Evolutionary conservation across 441 rosid species (phyloP), one percentile per base, ranked within the genome.

Genomic region (Gossypium davidsonii): DNA sequence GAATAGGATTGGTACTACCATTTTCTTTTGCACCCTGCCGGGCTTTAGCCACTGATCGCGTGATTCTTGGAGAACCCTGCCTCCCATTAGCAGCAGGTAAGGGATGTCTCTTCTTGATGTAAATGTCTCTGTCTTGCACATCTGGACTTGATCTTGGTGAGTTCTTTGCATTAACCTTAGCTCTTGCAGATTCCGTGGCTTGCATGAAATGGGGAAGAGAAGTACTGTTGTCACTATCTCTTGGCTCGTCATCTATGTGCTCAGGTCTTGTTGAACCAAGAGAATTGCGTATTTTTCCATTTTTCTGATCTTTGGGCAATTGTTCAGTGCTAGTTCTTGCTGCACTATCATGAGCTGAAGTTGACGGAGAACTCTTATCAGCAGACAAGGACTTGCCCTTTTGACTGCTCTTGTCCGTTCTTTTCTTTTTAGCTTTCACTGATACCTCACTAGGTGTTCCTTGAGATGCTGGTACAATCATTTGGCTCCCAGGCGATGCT

Each of bases 101-200:
- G 25, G 99, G 93, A 79, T 88, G 97, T 70, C 98, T 88, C 86
- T 95, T 95, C 90, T 95, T 91, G 64, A 72, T 25, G 55, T 82
- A 80, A 28, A 72, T 72, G 31, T 95, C 98, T 85, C 88, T 84
- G 58, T 93, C 98, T 2, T 85, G 93, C 78, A 88, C 80, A 74
- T 93, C 98, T 46, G 98, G 98, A 77, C 98, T 95, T 62, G 98
- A 93, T 78, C 97, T 88, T 11, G 99, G 99, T 6, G 97, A 91
- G 83, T 72, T 95, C 74, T 85, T 91, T 17, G 91, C 89, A 66
- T 84, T 81, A 70, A 93, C 48, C 87, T 95, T 93, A 23, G 96
- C 97, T 85, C 82, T 90, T 15, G 97, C 99, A 31, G 99, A 95
- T 83, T 93, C 85, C 11, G 99, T 93, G 61, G 86, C 97, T 83